A percentile compares a stretch with the other conserved stretches of the same genome.
Conservation (phyloP, 148 eudicot species). For the Oxyria digyna region DNA sequence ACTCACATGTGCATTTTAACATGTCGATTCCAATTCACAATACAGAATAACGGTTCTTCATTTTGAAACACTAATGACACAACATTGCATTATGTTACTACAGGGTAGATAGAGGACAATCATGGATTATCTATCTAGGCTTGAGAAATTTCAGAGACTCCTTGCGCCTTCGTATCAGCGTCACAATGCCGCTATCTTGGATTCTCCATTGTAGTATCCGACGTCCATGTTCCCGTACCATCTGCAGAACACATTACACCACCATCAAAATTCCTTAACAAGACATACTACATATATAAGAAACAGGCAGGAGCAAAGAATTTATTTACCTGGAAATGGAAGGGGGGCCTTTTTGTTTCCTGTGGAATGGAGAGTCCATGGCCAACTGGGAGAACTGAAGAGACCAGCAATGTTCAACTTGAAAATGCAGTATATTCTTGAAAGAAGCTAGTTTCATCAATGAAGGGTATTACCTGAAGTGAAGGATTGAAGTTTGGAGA, state of each 20-base stretch:
- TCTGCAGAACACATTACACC: constrained; percentile 21
- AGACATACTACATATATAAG: no score
- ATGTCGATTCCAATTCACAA: no score
- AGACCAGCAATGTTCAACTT: neutral
- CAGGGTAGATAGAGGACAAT: no score
- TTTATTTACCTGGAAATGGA: constrained; percentile 48
- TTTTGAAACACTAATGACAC: no score
- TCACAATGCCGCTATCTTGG: constrained; percentile 25
- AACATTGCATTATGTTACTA: no score
- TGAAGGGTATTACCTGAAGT: constrained; percentile 6
- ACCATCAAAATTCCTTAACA: neutral
- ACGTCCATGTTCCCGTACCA: constrained; percentile 22
- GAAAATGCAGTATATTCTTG: no score
- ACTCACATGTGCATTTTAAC: no score
- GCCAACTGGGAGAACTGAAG: constrained; percentile 37
- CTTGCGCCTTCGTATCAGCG: constrained; percentile 25
- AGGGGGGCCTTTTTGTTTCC: constrained; percentile 27
- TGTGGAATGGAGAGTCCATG: constrained; percentile 26
- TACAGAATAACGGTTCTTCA: no score
- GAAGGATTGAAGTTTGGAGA: neutral
- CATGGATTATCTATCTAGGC: neutral
- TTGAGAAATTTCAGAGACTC: constrained; percentile 21
- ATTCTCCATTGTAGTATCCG: constrained; percentile 28
- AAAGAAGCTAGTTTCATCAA: no score
- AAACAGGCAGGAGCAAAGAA: no score